phyloP scores from a whole-genome alignment of 2,329 filamentous ascomycete species.

The Fusarium denticulatum region DNA sequence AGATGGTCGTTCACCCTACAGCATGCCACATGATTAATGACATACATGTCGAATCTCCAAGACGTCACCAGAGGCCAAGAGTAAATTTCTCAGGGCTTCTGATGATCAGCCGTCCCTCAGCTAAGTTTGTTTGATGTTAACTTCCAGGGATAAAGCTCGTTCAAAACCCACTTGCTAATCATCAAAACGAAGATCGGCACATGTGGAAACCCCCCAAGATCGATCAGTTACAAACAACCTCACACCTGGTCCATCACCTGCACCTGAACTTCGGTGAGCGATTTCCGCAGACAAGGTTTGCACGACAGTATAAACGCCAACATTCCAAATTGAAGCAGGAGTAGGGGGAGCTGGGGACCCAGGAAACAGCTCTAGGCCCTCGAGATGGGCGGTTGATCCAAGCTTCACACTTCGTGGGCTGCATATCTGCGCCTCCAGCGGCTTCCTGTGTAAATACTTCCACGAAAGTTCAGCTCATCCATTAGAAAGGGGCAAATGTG shows the following conservation, averaged over 20 bases:
- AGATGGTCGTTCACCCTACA: not conserved
- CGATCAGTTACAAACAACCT: not conserved
- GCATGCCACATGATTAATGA: not conserved
- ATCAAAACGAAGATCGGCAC: not conserved
- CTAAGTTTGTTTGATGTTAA: conserved; percentile 1
- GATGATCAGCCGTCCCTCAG: not conserved
- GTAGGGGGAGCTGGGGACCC: not conserved
- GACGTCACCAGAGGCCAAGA: not conserved
- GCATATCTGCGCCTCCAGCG: not conserved
- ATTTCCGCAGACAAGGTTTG: not conserved
- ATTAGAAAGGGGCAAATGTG: not conserved
- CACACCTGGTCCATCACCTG: not conserved
- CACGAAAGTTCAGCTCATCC: not conserved
- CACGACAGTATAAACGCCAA: conserved; percentile 7
- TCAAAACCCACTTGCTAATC: not conserved
- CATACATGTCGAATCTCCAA: not conserved
- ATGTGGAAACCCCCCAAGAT: not conserved
- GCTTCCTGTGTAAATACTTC: not conserved
- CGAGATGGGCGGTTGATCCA: not conserved
- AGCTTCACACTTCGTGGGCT: not conserved
- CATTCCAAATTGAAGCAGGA: not conserved
- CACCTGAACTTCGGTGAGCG: not conserved
- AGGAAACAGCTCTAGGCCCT: not conserved
- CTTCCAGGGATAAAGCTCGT: not conserved
- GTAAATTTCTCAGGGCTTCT: not conserved